Conservation (phyloP, 768 basidiomycete genomes). For the Boletus tylopilopsis region DNA sequence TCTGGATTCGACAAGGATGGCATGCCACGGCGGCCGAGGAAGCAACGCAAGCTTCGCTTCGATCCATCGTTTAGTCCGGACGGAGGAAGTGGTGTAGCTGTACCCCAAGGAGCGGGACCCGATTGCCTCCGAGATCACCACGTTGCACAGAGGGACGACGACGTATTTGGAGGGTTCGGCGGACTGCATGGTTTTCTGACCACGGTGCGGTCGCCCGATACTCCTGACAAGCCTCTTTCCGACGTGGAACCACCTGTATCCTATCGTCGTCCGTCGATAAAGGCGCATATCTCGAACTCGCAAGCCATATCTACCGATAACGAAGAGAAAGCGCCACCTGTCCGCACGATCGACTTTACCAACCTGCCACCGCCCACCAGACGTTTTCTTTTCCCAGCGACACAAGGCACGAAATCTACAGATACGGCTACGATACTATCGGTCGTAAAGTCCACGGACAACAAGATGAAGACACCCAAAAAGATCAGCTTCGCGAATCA, state of each 20-base stretch:
- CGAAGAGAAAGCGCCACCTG: background rate
- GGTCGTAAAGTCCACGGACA: conserved; percentile 1
- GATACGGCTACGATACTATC: conserved; percentile 1
- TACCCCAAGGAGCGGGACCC: background rate
- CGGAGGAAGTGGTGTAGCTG: background rate
- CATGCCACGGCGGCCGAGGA: conserved; percentile 28
- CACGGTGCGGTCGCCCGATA: background rate
- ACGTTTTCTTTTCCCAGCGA: conserved; percentile 10
- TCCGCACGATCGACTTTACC: conserved; percentile 30
- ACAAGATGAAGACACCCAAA: conserved; percentile 21
- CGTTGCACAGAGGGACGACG: background rate
- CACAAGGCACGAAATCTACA: background rate
- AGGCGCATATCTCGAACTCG: background rate
- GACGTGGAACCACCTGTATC: background rate
- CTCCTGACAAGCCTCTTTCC: conserved; percentile 6
- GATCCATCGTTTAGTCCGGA: conserved; percentile 22
- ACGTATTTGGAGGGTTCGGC: background rate
- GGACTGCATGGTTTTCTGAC: background rate
- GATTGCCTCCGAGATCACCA: conserved; percentile 2
- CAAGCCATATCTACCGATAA: background rate
- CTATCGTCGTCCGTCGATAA: background rate
- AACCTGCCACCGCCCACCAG: conserved; percentile 10
- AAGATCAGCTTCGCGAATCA: conserved; percentile 26
- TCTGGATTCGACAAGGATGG: conserved; percentile 30
- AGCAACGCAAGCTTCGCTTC: conserved; percentile 26